Base-by-base conservation (phyloP, 805 yeast genomes). In the Candida pini region DNA sequence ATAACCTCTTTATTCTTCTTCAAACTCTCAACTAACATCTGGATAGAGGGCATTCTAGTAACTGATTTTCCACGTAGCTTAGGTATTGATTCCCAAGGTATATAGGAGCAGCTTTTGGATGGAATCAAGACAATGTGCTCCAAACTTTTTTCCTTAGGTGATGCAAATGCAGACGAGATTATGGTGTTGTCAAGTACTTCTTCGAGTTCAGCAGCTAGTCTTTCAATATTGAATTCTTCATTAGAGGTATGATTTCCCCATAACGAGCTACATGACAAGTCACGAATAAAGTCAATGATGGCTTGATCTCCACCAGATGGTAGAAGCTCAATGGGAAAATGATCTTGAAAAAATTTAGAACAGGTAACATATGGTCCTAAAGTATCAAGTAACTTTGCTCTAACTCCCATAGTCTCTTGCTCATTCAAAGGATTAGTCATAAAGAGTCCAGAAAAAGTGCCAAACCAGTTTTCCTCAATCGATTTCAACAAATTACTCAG, bases 71-170 rank as follows among this genome's bases (percentile, higher is more conserved):
- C 51, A 33, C 73, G 56, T 36, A 89, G 53, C 28, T 69, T 67
- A 0, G 77, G 69, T 21, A 89, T 51, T 1, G 87, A 78, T 50
- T 92, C 99, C 97, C 97, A 92, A 0, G 98, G 98, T 21, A 92
- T 64, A 14, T 56, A 53, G n/a, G 73, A 72, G 44, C 94, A 79
- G 6, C 62, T 59, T 32, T 78, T 69, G 18, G 89, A 80, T 4
- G 86, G 73, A 3, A 92, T 63, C 31, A 92, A 60, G 2, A 90
- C 77, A 0, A 81, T 62, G 54, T 89, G 96, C 6, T 65, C 59
- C 6, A 38, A 8, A 3, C 13, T 9, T 10, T 21, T 14, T 9
- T 4, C 16, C 14, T 1, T 13, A 7, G 9, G 21, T 12, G 18
- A 10, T 9, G 12, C 10, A n/a, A n/a, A n/a, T n/a, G n/a, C n/a